Evolutionary conservation across 164 flowering plant species (phyloP), one percentile per base, ranked within the genome.

Genomic region (Litsea cubeba): DNA sequence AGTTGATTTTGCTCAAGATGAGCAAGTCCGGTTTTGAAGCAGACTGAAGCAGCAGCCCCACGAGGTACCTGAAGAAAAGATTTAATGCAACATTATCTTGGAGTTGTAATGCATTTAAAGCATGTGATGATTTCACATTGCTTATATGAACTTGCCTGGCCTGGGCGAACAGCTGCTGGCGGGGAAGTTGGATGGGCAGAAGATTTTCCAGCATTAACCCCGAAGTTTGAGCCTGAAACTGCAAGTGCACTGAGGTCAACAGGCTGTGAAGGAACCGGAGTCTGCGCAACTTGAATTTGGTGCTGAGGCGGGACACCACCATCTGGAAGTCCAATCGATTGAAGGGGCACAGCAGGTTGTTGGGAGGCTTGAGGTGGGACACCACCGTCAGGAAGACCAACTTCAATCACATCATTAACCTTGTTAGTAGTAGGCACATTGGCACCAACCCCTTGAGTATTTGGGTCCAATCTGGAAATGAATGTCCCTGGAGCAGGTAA

Each of bases 1-100:
- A 94, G 93, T 76, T 96, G 98, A 85, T 96, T 96, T 80, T 88
- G 98, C 82, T 96, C 98, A 50, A 96, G 92, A 85, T 94, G 99
- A 50, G 88, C 92, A 78, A 96, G 89, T 64, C 95, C 99, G 57
- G 83, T 88, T 87, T 94, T 92, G 81, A 90, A 96, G 80, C 99
- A 96, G 49, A 92, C 77, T 49, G 99, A 32, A 77, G 99, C 98
- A 82, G 92, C 87, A 71, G 99, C 97, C 40, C 99, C 99, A 76
- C 98, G 97, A 25, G 99, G 99, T 85, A 96, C 97, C 99, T 95
- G 81, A 68, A 28, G 50, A 25, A 71, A 32, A 62, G 62, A 66
- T 14, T 40, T 17, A 20, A 20, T 18, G 60, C 60, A 54, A 54
- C 60, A 54, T 54, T 15, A 54, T 54, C 60, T 3, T 14, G 60